Evolutionary conservation across 352 stramenopile species (phyloP).

Genomic region (Elongisporangium undulatum): DNA sequence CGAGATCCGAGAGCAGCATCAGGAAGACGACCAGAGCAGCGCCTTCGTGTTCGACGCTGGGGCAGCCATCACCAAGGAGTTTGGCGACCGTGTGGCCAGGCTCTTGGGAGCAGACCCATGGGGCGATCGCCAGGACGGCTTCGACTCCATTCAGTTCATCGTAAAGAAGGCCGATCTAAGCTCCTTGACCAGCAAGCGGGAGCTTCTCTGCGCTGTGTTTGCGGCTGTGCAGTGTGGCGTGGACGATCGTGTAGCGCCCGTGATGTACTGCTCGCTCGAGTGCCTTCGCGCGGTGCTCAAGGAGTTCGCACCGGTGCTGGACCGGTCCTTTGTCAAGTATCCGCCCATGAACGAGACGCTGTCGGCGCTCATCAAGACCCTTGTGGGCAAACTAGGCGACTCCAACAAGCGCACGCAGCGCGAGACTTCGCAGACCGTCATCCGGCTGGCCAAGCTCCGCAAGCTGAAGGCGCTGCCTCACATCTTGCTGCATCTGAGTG

Average conservation of each 20-base stretch:
- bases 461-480: slow-evolving; percentile 55
- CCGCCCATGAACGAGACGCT: slow-evolving; percentile 55
- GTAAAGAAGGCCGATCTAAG: slow-evolving; percentile 63
- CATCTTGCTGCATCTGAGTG: slow-evolving; percentile 57
- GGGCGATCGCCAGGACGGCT: slow-evolving; percentile 76
- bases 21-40: slow-evolving; percentile 6
- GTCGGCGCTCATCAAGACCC: slow-evolving; percentile 33
- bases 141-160: slow-evolving; percentile 61
- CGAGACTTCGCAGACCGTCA: slow-evolving; percentile 49
- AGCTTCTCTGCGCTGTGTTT: slow-evolving; percentile 61
- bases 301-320: slow-evolving; percentile 47
- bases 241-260: slow-evolving; percentile 67
- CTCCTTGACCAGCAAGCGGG: slow-evolving; percentile 28
- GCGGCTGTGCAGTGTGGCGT: slow-evolving; percentile 68
- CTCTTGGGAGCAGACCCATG: slow-evolving; percentile 68
- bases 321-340: slow-evolving; percentile 35
- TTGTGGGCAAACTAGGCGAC: slow-evolving; percentile 66
- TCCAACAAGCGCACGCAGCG: slow-evolving; percentile 82
- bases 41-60: slow-evolving; percentile 47
- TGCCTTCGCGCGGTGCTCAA: slow-evolving; percentile 63
- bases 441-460: slow-evolving; percentile 59
- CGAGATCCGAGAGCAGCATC: slow-evolving; percentile 2
- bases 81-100: slow-evolving; percentile 65
- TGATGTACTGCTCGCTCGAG: slow-evolving; percentile 84
- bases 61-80: slow-evolving; percentile 59